Evolutionary conservation across 1,139 yeast genomes (phyloP).

Genomic region (Geotrichum reessii): DNA sequence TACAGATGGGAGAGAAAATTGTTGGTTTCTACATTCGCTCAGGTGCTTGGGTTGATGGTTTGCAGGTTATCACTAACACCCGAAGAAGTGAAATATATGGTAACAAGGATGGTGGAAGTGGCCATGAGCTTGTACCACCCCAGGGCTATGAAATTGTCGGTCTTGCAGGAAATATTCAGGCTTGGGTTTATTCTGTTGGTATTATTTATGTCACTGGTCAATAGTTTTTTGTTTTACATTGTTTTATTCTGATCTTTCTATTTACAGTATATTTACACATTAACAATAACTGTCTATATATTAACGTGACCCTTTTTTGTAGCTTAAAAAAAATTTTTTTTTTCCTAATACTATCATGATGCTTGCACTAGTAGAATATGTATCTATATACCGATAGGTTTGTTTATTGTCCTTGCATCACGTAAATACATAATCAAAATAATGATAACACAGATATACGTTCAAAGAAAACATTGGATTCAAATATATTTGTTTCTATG

Average conservation of each 20-base stretch:
- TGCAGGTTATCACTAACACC: constrained; percentile 56
- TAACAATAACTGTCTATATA: too few relatives aligned
- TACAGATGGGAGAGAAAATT: constrained; percentile 55
- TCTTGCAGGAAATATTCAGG: constrained; percentile 56
- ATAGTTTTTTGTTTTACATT: constrained; percentile 6
- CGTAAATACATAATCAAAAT: too few relatives aligned
- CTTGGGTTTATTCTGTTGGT: constrained; percentile 74
- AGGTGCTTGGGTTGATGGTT: constrained; percentile 88
- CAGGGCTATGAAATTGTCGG: constrained; percentile 56
- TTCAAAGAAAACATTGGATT: too few relatives aligned
- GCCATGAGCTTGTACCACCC: constrained; percentile 56
- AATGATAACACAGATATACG: too few relatives aligned
- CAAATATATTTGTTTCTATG: too few relatives aligned
- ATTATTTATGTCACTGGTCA: constrained; percentile 40
- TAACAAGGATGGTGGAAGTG: constrained; percentile 67
- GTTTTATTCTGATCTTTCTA: not conserved
- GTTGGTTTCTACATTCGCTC: constrained; percentile 57
- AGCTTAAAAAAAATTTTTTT: too few relatives aligned
- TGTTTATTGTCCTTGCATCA: too few relatives aligned
- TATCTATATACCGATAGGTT: too few relatives aligned
- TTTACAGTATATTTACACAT: not conserved
- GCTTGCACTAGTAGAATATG: too few relatives aligned
- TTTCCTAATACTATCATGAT: too few relatives aligned
- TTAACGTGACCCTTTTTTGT: too few relatives aligned
- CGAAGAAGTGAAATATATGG: constrained; percentile 44